Evolutionary conservation across 345 rosid species (phyloP).

Genomic region (Moringa oleifera): DNA sequence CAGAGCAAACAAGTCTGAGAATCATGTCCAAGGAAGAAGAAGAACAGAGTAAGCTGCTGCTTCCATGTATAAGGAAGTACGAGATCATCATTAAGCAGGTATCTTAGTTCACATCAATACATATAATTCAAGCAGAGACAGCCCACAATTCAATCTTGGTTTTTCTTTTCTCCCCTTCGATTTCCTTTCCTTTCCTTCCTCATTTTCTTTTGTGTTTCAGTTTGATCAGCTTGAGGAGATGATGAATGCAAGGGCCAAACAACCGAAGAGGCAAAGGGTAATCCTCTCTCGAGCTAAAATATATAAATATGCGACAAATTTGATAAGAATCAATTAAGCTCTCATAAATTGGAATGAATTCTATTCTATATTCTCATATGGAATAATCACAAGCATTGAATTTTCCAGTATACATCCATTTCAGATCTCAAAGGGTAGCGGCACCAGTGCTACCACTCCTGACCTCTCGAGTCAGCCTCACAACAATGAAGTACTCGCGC

Average conservation of each 20-base stretch:
- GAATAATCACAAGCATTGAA: too few relatives aligned
- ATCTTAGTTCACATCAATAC: too few relatives aligned
- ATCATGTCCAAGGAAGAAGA: slow-evolving; percentile 25
- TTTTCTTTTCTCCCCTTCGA: not conserved
- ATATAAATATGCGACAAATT: too few relatives aligned
- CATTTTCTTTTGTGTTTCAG: not conserved
- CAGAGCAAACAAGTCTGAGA: not conserved
- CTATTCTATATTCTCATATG: too few relatives aligned
- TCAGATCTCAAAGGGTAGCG: not conserved
- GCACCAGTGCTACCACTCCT: not conserved
- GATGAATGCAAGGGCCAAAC: not conserved
- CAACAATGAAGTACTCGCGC: not conserved
- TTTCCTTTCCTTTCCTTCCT: too few relatives aligned
- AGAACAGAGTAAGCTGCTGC: slow-evolving; percentile 26
- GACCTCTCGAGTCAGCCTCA: not conserved
- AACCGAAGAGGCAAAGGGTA: not conserved
- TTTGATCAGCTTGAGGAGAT: not conserved
- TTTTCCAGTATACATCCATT: too few relatives aligned
- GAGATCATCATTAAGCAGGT: slow-evolving; percentile 32
- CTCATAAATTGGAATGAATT: too few relatives aligned
- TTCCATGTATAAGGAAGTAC: slow-evolving; percentile 30
- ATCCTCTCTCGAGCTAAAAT: too few relatives aligned
- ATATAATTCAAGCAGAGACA: too few relatives aligned
- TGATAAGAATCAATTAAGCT: too few relatives aligned
- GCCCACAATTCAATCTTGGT: too few relatives aligned